Conservation (phyloP, 768 basidiomycete genomes). For the Boletus subcaerulescens region DNA sequence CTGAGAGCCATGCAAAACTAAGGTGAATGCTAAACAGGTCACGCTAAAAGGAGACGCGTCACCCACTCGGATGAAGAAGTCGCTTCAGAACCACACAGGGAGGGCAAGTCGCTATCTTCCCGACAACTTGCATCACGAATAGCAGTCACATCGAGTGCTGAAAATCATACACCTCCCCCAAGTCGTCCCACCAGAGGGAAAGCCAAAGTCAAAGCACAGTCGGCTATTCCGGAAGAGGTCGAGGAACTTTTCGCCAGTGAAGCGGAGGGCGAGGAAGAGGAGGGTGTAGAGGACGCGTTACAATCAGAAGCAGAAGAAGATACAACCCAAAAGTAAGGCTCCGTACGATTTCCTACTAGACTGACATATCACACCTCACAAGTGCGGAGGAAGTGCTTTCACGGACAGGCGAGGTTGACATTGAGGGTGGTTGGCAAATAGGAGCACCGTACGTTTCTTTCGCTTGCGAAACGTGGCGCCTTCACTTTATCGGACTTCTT, state of each 20-base stretch:
- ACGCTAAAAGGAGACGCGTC: constrained; percentile 51
- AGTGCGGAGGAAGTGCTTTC: constrained; percentile 71
- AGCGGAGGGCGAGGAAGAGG: constrained; percentile 43
- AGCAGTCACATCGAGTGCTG: background rate
- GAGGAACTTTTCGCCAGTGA: constrained; percentile 32
- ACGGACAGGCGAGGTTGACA: constrained; percentile 65
- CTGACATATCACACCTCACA: constrained; percentile 2
- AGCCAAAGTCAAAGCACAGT: constrained; percentile 18
- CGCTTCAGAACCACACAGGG: background rate
- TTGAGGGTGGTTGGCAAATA: constrained; percentile 78
- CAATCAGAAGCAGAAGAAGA: constrained; percentile 46
- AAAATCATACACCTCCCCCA: background rate
- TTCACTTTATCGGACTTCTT: background rate
- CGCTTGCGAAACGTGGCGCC: background rate
- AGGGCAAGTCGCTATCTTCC: background rate
- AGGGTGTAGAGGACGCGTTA: constrained; percentile 36
- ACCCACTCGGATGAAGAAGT: constrained; percentile 53
- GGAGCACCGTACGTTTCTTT: constrained; percentile 71
- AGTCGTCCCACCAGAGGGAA: constrained; percentile 12
- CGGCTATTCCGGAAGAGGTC: constrained; percentile 26
- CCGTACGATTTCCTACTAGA: background rate
- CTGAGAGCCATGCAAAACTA: background rate
- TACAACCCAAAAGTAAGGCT: constrained; percentile 59
- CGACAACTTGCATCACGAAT: background rate
- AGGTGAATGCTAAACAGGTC: constrained; percentile 20